phyloP scores from a whole-genome alignment of 108 stramenopile genomes.

The Phaeodactylum tricornutum region DNA sequence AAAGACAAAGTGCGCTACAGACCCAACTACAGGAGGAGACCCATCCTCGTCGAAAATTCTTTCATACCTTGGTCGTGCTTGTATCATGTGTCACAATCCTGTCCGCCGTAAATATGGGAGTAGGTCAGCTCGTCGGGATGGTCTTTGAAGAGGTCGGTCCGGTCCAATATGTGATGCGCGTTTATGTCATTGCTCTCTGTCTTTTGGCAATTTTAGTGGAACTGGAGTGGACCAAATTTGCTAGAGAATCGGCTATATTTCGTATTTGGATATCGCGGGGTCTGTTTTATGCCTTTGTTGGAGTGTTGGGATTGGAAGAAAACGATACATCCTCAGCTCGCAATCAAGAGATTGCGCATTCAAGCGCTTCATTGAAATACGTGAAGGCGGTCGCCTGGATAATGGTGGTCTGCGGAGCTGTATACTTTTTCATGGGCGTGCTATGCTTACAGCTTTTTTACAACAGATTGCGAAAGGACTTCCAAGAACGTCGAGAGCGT shows the following conservation, averaged over 20 bases:
- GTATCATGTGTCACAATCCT: constrained; percentile 2
- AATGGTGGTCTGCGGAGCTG: constrained; percentile 12
- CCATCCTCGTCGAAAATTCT: constrained; percentile 1
- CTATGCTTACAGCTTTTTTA: constrained; percentile 11
- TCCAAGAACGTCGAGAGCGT: constrained; percentile 7
- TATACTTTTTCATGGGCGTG: constrained; percentile 17
- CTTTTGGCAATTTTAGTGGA: constrained; percentile 11
- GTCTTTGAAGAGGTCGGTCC: constrained; percentile 2
- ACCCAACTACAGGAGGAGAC: constrained; percentile 3
- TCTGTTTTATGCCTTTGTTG: constrained; percentile 15
- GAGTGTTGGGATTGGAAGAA: constrained; percentile 14
- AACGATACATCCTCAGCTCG: constrained; percentile 4
- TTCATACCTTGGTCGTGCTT: constrained; percentile 7
- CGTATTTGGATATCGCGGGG: constrained; percentile 14
- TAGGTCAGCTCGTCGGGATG: constrained; percentile 16
- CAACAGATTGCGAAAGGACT: constrained; percentile 7
- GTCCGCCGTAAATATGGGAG: constrained; percentile 2
- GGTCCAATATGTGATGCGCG: constrained; percentile 7
- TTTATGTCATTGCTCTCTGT: constrained; percentile 14
- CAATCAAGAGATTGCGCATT: not conserved
- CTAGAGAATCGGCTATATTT: constrained; percentile 6
- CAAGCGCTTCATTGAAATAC: constrained; percentile 4
- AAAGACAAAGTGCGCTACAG: not conserved
- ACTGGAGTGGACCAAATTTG: constrained; percentile 15
- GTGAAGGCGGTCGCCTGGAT: constrained; percentile 7